phyloP scores from a whole-genome alignment of 2,329 filamentous ascomycete species.

The Talaromyces sp. region DNA sequence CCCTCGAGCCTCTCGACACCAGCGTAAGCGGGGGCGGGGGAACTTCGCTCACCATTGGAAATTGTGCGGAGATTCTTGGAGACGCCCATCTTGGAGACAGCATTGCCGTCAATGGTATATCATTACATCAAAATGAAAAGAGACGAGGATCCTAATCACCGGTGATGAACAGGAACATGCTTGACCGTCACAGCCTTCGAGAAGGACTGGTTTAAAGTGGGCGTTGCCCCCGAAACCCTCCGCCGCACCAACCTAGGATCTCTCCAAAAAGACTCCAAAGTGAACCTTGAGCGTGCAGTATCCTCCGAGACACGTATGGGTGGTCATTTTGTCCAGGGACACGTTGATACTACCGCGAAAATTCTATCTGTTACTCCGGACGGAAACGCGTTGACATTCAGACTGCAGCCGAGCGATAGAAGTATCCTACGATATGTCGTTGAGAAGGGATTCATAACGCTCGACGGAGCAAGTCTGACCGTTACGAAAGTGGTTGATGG shows the following conservation, averaged over 20 bases:
- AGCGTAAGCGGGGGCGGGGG: conserved; percentile 69
- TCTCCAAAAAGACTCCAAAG: conserved; percentile 62
- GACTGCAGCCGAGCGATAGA: conserved; percentile 68
- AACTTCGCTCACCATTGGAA: conserved; percentile 82
- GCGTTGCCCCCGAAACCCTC: conserved; percentile 91
- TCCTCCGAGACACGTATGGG: conserved; percentile 92
- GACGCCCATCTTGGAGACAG: conserved; percentile 88
- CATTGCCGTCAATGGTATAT: conserved; percentile 83
- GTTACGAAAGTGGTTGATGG: conserved; percentile 80
- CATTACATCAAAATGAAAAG: too few species aligned
- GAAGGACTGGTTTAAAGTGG: conserved; percentile 72
- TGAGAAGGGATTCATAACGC: conserved; percentile 91
- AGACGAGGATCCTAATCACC: neutral
- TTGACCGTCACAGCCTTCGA: conserved; percentile 80
- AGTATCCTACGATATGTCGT: conserved; percentile 81
- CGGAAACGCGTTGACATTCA: conserved; percentile 85
- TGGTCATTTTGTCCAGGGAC: conserved; percentile 95
- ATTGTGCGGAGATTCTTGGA: conserved; percentile 70
- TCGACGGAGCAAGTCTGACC: conserved; percentile 93
- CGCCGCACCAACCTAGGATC: conserved; percentile 90
- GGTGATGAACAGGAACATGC: conserved; percentile 62
- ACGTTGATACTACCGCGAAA: conserved; percentile 84
- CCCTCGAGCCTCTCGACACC: conserved; percentile 74
- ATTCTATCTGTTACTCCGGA: conserved; percentile 72
- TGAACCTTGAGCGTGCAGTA: conserved; percentile 94